Base-by-base conservation (phyloP, 805 yeast genomes). In the Debaryomyces hansenii region DNA sequence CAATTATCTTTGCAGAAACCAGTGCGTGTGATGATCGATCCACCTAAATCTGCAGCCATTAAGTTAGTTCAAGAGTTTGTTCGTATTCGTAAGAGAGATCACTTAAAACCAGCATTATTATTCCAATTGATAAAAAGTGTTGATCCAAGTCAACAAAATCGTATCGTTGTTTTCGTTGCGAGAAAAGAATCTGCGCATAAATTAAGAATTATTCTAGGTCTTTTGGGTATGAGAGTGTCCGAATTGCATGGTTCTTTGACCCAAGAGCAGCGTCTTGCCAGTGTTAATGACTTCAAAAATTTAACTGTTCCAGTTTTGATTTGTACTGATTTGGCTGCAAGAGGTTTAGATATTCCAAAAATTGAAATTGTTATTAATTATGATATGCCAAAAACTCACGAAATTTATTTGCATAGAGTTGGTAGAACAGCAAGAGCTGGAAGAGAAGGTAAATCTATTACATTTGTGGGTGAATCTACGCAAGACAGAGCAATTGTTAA, bases 371-470 rank as follows among this genome's bases (percentile, higher is more conserved):
- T 94, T 40, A 80, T 94, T 60, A 94, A 94, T 69, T 94, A 78
- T 66, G 99, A 94, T 62, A 89, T 94, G 95, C 99, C 99, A 42
- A 88, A 89, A 65, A 77, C 87, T 27, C 85, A 87, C 59, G 99
- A 94, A 54, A 80, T 92, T 33, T 94, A 94, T 66, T 75, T 94
- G 59, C 99, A 94, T 71, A 87, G 99, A 76, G 97, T 94, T 49
- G 99, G 99, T 70, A 88, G 99, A 79, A 94, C 98, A 45, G 99
- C 99, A 8, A 89, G 99, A 81, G 99, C 97, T 42, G 98, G 98
- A 16, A 82, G 98, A 69, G 89, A 87, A 44, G 99, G 99, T 78
- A 80, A 80, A 46, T 87, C 97, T 38, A 85, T 94, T 35, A 85
- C 97, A 2, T 83, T 94, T 67, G 99, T 94, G 11, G 97, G 98